These are phyloP conservation scores for Psidium friedrichsthalianum DNA, from an alignment of 345 rosid species.

Conservation along the genomic window DNA sequence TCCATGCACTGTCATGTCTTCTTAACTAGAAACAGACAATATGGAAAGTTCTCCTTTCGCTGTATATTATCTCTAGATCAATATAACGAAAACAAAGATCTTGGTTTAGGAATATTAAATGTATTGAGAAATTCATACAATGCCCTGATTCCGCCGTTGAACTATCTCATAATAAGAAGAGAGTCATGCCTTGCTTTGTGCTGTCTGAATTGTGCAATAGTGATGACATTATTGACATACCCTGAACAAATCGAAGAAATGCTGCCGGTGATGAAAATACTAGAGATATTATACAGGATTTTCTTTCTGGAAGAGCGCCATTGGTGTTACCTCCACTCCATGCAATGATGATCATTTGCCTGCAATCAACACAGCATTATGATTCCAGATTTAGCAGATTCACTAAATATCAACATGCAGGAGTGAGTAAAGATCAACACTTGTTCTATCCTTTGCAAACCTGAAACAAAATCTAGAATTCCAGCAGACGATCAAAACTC, in stretches of 20 bases:
- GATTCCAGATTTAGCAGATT: not conserved
- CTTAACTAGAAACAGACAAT: not conserved
- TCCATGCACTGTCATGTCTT: not conserved
- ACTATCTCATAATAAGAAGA: not conserved
- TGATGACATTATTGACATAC: constrained; percentile 25
- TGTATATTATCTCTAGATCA: not conserved
- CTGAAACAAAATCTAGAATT: constrained; percentile 81
- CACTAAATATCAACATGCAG: not conserved
- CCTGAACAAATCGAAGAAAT: constrained; percentile 72
- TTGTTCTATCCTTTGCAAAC: constrained; percentile 15
- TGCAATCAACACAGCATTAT: constrained; percentile 13
- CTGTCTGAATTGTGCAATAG: not conserved
- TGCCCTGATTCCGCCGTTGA: not conserved
- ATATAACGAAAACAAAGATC: not conserved
- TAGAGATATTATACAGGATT: constrained; percentile 63
- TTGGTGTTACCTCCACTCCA: constrained; percentile 51
- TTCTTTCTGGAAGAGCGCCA: constrained; percentile 48
- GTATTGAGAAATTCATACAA: not conserved
- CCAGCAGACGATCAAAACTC: constrained; percentile 92
- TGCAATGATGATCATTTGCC: constrained; percentile 81
- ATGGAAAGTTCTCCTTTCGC: not conserved
- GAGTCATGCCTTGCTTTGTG: not conserved
- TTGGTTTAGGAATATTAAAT: not conserved
- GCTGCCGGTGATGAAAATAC: constrained; percentile 96
- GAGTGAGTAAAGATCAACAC: not conserved